Evolutionary conservation across 1,139 yeast species (phyloP), one percentile per base, ranked within the genome.

Genomic region (Zygoascus sp.): DNA sequence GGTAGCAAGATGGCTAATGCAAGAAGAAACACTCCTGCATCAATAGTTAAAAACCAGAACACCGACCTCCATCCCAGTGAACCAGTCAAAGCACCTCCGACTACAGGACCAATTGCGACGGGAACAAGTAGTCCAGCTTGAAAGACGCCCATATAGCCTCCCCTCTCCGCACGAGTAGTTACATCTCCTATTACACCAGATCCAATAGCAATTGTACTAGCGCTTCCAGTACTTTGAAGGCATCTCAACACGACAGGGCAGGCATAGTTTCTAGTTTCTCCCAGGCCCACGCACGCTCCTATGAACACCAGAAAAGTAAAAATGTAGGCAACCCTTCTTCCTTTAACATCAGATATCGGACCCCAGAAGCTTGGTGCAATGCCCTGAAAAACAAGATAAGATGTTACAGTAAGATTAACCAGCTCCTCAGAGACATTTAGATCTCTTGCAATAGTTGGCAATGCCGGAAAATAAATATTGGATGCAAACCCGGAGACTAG

Each of bases 51-150:
- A 50, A 83, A 81, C 77, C 86, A 80, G 58, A 85, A 85, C 19
- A 83, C 77, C 0, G 86, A 80, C 50, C 85, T 71, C 90, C 92
- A 84, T n/a, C 75, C 72, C 71, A 82, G 78, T 23, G 73, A 64
- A 1, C 75, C 64, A 2, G 80, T 75, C 37, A 84, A 61, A 0
- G 73, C 75, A 3, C 88, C 82, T 21, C 94, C 94, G 17, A 84
- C 63, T n/a, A 84, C 66, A 0, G 90, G 85, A 7, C 92, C 88
- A 49, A 83, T 67, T 0, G 85, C 87, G 55, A 79, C 81, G 0
- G 90, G 92, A 15, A 82, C 59, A 10, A 82, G 70, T 5, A 79
- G 74, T 9, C 80, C 66, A 0, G 89, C 89, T 15, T 75, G 62
- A 1, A 76, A 73, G 22, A 77, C 56, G 0, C 88, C 88, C 32